Base-by-base conservation (phyloP, 2,329 filamentous ascomycete species). In the Rhinocladiella mackenziei region DNA sequence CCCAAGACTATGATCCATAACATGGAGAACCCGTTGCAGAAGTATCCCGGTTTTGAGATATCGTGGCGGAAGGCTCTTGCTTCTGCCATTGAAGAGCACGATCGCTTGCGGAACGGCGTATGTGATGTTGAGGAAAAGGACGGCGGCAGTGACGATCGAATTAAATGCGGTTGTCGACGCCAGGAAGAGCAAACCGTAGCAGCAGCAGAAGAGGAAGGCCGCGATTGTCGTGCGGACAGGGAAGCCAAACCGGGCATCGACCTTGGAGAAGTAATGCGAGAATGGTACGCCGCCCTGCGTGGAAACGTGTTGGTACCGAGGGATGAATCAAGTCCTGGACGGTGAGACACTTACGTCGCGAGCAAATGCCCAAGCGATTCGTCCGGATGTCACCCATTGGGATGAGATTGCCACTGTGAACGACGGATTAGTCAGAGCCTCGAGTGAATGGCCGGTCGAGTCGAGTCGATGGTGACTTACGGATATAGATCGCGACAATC, bases 291-390 rank as follows among this genome's bases (percentile, higher is more conserved):
- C 30, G 30, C 4, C n/a, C n/a, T n/a, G n/a, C n/a, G 65, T 61
- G 3, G 63, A 64, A 20, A 61, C 55, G 1, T n/a, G n/a, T n/a
- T n/a, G n/a, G n/a, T n/a, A n/a, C n/a, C n/a, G n/a, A n/a, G n/a
- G n/a, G n/a, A n/a, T n/a, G n/a, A n/a, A n/a, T n/a, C n/a, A n/a
- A n/a, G n/a, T n/a, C n/a, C n/a, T n/a, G n/a, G n/a, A n/a, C n/a
- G n/a, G n/a, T n/a, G n/a, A n/a, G n/a, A n/a, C n/a, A 26, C 23
- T 11, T 26, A 26, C 30, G 50, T 76, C 74, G 4, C 73, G 63
- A 9, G 74, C 71, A 53, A 76, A 76, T 2, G 70, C 72, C 72
- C 73, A 76, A 48, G 67, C 70, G 3, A 76, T 61, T 1, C 73
- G 64, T 20, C 69, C 70, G 51, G 74, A 70, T 65, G 71, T 75